Percentiles rank a stretch among this genome's conserved stretches.
These are phyloP conservation scores for Arthroderma sp. DNA, from an alignment of 2,329 filamentous ascomycete species.

Conservation along the genomic window DNA sequence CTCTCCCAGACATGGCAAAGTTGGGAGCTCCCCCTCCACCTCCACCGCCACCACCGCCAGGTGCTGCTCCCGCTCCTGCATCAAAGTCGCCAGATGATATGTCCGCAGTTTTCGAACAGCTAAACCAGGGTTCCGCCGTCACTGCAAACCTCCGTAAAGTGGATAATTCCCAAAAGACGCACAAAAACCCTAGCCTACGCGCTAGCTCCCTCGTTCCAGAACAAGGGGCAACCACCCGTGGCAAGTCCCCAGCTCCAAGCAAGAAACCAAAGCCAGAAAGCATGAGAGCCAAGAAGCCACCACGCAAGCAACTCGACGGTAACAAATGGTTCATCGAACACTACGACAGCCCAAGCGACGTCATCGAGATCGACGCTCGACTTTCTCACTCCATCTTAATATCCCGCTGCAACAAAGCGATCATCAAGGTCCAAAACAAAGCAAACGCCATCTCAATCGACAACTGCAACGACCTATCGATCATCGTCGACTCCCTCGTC, in stretches of 20 bases:
- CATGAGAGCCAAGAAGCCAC: conserved; percentile 71
- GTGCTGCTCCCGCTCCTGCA: conserved; percentile 44
- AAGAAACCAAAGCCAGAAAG: conserved; percentile 79
- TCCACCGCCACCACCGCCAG: conserved; percentile 57
- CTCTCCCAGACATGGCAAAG: conserved; percentile 33
- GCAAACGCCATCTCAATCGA: conserved; percentile 94
- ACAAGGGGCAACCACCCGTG: conserved; percentile 39
- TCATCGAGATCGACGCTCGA: conserved; percentile 68
- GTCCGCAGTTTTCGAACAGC: conserved; percentile 76
- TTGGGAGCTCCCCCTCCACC: conserved; percentile 48
- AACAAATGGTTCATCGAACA: conserved; percentile 98
- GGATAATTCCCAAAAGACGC: conserved; percentile 90
- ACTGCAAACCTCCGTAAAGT: conserved; percentile 86
- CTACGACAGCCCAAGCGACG: conserved; percentile 61
- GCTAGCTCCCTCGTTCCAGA: conserved; percentile 56
- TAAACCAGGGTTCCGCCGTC: conserved; percentile 81
- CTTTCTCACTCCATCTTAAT: conserved; percentile 85
- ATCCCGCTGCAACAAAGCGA: conserved; percentile 79
- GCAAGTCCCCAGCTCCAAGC: conserved; percentile 75
- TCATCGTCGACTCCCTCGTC: conserved; percentile 80
- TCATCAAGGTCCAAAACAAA: conserved; percentile 80
- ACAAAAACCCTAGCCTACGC: conserved; percentile 87
- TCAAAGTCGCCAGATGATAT: conserved; percentile 48
- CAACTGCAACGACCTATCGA: conserved; percentile 69
- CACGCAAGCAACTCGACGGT: conserved; percentile 64